Evolutionary conservation across 2,329 filamentous ascomycete genomes (phyloP), one percentile per base, ranked within the genome.

Genomic region (Mariannaea sp.): DNA sequence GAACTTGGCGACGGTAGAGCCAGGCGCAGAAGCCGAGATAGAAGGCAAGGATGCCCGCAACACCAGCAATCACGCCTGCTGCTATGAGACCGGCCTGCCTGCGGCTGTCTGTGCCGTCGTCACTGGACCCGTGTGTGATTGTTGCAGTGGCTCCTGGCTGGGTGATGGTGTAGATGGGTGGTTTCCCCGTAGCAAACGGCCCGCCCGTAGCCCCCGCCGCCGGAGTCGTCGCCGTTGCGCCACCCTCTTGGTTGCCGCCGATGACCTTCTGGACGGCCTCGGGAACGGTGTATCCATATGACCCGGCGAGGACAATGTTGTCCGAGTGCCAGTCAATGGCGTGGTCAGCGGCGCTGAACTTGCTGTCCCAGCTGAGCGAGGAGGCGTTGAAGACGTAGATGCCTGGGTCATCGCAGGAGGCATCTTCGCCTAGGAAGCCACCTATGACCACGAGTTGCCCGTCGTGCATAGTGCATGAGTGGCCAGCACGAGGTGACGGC

Each of bases 381-480:
- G 83, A 85, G 26, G 86, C 80, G 69, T 92, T 86, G 71, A 90
- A 91, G 39, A 89, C 82, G 66, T 90, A 90, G 55, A 91, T 78
- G 10, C 71, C 70, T 1, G 75, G 73, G n/a, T 87, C 82, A 13
- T 87, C 83, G 60, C 83, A 87, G 5, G 71, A 61, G 29, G 75
- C 68, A 9, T 65, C 70, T 7, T 73, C 61, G 0, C 82, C 78
- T 55, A 85, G 84, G 39, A 75, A 77, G 17, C 85, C 85, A 17
- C 85, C 84, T 29, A 86, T 80, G 40, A 87, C 75, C 19, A 87
- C 69, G 80, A 87, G 86, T 66, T 87, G 84, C 4, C 78, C 75
- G 39, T 73, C 70, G 1, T 87, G 63, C 22, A 86, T 79, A 62
- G 83, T 83, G 65, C 83, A 86, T 29, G 76, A 80, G 22, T 84